Evolutionary conservation across 192 early-diverging fungal genomes (phyloP), one percentile per base, ranked within the genome.

Genomic region (Coemansia asiatica): DNA sequence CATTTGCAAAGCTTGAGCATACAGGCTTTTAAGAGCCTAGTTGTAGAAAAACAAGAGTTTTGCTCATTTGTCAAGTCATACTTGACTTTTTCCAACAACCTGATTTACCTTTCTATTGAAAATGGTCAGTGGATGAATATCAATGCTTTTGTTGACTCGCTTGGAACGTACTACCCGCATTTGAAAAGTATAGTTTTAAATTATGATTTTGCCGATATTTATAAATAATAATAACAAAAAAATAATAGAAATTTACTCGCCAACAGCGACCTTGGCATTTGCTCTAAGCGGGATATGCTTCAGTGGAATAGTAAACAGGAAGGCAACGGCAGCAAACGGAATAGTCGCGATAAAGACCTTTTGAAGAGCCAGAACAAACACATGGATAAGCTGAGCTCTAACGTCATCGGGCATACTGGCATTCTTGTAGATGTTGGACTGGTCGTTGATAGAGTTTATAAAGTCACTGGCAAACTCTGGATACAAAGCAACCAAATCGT

Each of bases 281-380:
- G 64, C 28, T 1, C 56, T 35, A 5, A 79, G 57, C 25, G 76
- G 76, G 27, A 79, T 67, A 38, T 85, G 83, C 61, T 82, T 75
- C 29, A 88, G 61, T 3, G 81, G 81, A 44, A 90, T 28, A 1
- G 75, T 71, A 21, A 84, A 49, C 28, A 88, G 29, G 29, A 87
- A 84, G 1, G 83, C 67, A 13, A 76, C 28, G 6, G 71, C 83
- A 0, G 82, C 79, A 60, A 90, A 73, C 1, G 86, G 83, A 8
- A 83, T 81, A 13, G 83, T 74, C 33, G 80, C 82, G 56, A 82
- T 81, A 75, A 84, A 88, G 21, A 86, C 77, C 31, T 65, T 78
- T 44, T 81, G 76, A 67, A 90, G 74, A 0, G 83, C 79, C 19
- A 66, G 27, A 6, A 87, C 87, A 64, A 87, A 90, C 6, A 81